Percentiles rank a stretch among this genome's conserved stretches.
phyloP scores from a whole-genome alignment of 2,329 filamentous ascomycete genomes.

The Apiospora arundinis region DNA sequence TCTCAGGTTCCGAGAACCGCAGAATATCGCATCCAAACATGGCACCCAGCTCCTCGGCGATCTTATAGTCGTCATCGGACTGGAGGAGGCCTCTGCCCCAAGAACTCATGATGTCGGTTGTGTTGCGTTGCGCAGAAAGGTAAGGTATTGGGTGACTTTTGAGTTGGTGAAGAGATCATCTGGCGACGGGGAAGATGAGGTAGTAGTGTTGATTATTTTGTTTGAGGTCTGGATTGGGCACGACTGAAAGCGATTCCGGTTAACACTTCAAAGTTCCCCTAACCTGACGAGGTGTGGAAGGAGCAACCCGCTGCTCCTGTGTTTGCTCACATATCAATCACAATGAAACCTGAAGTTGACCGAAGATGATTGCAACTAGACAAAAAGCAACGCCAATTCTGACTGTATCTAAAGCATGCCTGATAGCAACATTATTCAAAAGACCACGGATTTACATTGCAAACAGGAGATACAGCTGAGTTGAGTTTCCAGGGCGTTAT shows the following conservation, averaged over 20 bases:
- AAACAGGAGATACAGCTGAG: too few species aligned
- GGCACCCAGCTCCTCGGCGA: constrained; percentile 27
- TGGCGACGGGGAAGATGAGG: background rate
- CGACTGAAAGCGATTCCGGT: background rate
- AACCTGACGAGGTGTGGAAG: background rate
- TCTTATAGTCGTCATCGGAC: constrained; percentile 31
- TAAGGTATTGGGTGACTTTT: too few species aligned
- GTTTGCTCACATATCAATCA: too few species aligned
- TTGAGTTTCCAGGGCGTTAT: too few species aligned
- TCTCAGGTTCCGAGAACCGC: background rate
- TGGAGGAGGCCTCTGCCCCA: constrained; percentile 33
- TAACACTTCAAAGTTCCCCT: background rate
- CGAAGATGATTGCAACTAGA: too few species aligned
- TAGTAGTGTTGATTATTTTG: background rate
- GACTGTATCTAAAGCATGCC: too few species aligned
- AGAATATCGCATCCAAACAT: constrained; percentile 27
- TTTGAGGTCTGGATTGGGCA: too few species aligned
- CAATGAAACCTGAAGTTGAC: too few species aligned
- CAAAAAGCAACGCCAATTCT: too few species aligned
- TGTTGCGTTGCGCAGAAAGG: background rate
- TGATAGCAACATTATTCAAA: too few species aligned
- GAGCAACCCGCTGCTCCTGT: too few species aligned
- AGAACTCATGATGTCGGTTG: constrained; percentile 26
- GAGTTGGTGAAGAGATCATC: background rate
- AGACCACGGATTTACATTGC: too few species aligned